A percentile compares a stretch with the other conserved stretches of the same genome.
Evolutionary conservation across 768 basidiomycete genomes (phyloP).

Genomic region (Guyanaporus albipodus): DNA sequence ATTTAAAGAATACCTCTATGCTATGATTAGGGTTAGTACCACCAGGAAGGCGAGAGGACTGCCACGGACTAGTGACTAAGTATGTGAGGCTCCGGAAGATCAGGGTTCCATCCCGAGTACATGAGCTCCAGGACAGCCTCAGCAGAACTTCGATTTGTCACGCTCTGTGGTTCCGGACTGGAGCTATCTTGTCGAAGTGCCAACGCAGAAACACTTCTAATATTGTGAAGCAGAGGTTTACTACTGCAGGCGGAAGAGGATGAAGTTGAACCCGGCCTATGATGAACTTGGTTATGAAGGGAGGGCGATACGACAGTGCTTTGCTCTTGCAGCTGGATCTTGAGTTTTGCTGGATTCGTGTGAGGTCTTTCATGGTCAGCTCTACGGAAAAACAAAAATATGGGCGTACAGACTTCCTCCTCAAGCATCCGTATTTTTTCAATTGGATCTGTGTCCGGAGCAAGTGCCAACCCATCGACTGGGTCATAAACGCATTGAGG

Average conservation of each 20-base stretch:
- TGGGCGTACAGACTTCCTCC: slow-evolving; percentile 63
- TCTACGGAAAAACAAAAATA: not conserved
- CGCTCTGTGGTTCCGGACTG: slow-evolving; percentile 48
- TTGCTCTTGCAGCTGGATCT: slow-evolving; percentile 56
- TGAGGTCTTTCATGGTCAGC: slow-evolving; percentile 7
- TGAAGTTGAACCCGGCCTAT: slow-evolving; percentile 19
- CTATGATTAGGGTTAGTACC: slow-evolving; percentile 36
- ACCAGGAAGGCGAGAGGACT: slow-evolving; percentile 5
- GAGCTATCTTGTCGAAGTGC: slow-evolving; percentile 40
- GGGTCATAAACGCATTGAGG: slow-evolving; percentile 86
- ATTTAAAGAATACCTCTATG: slow-evolving; percentile 84
- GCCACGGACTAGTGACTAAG: slow-evolving; percentile 72
- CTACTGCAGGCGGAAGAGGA: slow-evolving; percentile 21
- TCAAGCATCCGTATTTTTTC: slow-evolving; percentile 77
- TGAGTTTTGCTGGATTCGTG: slow-evolving; percentile 51
- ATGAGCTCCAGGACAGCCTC: slow-evolving; percentile 64
- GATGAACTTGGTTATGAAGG: slow-evolving; percentile 14
- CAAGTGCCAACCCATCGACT: slow-evolving; percentile 73
- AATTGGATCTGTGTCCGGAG: slow-evolving; percentile 72
- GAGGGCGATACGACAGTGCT: slow-evolving; percentile 32
- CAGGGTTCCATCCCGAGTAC: slow-evolving; percentile 80
- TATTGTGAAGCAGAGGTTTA: slow-evolving; percentile 1
- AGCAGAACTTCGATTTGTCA: slow-evolving; percentile 36
- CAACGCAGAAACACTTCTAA: slow-evolving; percentile 1
- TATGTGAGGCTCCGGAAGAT: slow-evolving; percentile 70